phyloP scores from a whole-genome alignment of 352 stramenopile genomes.

The Pythium sukuiense region DNA sequence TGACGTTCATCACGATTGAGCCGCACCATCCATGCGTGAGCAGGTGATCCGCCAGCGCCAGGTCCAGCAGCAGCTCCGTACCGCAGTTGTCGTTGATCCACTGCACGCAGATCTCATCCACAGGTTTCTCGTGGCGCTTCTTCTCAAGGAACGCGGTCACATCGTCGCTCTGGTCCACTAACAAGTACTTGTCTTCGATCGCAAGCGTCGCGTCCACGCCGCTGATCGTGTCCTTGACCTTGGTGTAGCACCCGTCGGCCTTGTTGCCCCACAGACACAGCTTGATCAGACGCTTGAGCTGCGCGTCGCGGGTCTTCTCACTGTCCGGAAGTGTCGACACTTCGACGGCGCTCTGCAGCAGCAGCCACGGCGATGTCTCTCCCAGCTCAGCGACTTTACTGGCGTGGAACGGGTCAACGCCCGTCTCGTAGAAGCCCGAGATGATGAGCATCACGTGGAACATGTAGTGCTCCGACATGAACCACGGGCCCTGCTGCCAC shows the following conservation, averaged over 20 bases:
- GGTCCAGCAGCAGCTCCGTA: constrained; percentile 66
- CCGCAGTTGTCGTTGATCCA: constrained; percentile 85
- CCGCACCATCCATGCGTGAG: constrained; percentile 48
- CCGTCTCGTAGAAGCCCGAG: constrained; percentile 58
- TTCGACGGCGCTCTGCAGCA: constrained; percentile 57
- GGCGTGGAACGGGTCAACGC: constrained; percentile 66
- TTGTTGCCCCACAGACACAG: constrained; percentile 80
- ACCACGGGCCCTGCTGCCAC: constrained; percentile 77
- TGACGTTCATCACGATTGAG: constrained; percentile 71
- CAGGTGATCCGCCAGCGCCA: constrained; percentile 66
- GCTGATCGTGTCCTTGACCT: constrained; percentile 69
- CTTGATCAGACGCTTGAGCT: constrained; percentile 62
- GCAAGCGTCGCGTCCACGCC: constrained; percentile 48
- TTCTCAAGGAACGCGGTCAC: constrained; percentile 47
- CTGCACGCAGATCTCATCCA: constrained; percentile 34
- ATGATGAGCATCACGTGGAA: constrained; percentile 69
- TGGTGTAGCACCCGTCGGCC: constrained; percentile 73
- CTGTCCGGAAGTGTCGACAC: constrained; percentile 24
- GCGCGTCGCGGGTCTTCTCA: constrained; percentile 34
- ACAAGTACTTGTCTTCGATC: constrained; percentile 56
- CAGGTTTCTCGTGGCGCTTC: not conserved
- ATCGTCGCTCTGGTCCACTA: constrained; percentile 56
- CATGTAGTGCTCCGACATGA: constrained; percentile 74
- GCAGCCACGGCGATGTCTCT: constrained; percentile 49
- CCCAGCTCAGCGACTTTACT: constrained; percentile 60